These are phyloP conservation scores for Skeletonema tropicum DNA, from an alignment of 108 stramenopile genomes.

Conservation along the genomic window DNA sequence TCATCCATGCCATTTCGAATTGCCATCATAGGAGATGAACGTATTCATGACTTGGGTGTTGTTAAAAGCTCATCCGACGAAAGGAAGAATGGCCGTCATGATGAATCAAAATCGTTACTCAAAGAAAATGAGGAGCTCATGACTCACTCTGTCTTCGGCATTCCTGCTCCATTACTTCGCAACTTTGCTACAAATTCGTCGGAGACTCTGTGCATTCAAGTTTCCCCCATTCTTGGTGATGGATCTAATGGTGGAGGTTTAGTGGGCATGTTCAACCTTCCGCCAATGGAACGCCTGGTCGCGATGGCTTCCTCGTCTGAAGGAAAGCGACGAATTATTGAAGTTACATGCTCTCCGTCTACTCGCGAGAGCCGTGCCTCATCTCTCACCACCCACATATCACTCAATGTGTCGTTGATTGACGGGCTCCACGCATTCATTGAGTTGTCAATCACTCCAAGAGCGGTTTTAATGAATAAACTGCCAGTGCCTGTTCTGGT, in stretches of 20 bases:
- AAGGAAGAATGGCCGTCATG: slow-evolving; percentile 4
- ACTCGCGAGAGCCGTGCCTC: slow-evolving; percentile 5
- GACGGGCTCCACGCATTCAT: slow-evolving; percentile 57
- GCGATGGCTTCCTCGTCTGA: slow-evolving; percentile 36
- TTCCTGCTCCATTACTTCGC: slow-evolving; percentile 41
- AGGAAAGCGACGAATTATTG: slow-evolving; percentile 23
- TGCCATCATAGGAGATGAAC: slow-evolving; percentile 35
- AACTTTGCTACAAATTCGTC: slow-evolving; percentile 37
- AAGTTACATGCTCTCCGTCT: slow-evolving; percentile 42
- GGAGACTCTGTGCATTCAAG: slow-evolving; percentile 40
- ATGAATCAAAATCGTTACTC: slow-evolving; percentile 19
- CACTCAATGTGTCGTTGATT: slow-evolving; percentile 52
- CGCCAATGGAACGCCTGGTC: slow-evolving; percentile 34
- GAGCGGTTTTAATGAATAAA: slow-evolving; percentile 67
- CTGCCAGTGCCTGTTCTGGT: slow-evolving; percentile 65
- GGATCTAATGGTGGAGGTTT: slow-evolving; percentile 13
- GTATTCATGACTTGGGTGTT: slow-evolving; percentile 50
- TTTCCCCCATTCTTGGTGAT: slow-evolving; percentile 33
- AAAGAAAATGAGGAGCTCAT: slow-evolving; percentile 39
- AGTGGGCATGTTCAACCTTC: slow-evolving; percentile 40
- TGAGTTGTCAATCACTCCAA: slow-evolving; percentile 68
- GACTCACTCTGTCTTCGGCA: slow-evolving; percentile 48
- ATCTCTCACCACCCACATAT: slow-evolving; percentile 47
- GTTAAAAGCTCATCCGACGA: slow-evolving; percentile 14
- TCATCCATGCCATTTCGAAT: slow-evolving; percentile 70